Base-by-base conservation (phyloP, 371 early-diverging fungal species). In the Batkoa obscura region DNA sequence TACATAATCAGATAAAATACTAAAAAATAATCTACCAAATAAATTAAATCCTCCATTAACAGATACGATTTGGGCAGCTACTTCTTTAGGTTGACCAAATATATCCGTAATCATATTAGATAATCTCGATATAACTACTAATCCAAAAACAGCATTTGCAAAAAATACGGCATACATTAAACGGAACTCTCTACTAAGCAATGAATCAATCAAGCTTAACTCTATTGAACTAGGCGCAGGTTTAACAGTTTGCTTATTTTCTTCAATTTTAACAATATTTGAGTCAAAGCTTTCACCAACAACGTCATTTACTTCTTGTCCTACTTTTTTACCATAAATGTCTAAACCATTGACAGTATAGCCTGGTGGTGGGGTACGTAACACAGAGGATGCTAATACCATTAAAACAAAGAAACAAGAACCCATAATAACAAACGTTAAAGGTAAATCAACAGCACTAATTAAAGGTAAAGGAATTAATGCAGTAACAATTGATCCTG, bases 321-420 rank as follows among this genome's bases (percentile, higher is more conserved):
- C 47, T 55, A 72, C 61, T 46, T 71, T 68, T 62, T 62, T 68
- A n/a, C n/a, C n/a, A n/a, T n/a, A n/a, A n/a, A n/a, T n/a, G n/a
- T n/a, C n/a, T 23, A 79, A 66, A 5, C 78, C 79, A 17, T 74
- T 71, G 58, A 72, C 65, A 38, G 64, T 64, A 66, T 75, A 77
- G 45, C 77, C 80, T 0, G 79, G 79, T 9, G 82, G 79, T 9
- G 82, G 82, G 56, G 77, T 72, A 10, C 75, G 68, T 47, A 81
- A 68, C 32, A 78, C 68, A 52, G 71, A 60, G 36, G 71, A 50
- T 33, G 66, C 57, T 43, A 64, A 13, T 1, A 61, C 9, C 75
- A 72, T 72, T 33, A 74, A 55, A n/a, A 66, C 66, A 65, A 76
- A 74, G 57, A 64, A 65, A 23, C 56, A 46, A 33, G 58, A 59